Percentiles rank a stretch among this genome's conserved stretches.
Evolutionary conservation across 768 basidiomycete genomes (phyloP).

Genomic region (Xanthoconium stramineum): DNA sequence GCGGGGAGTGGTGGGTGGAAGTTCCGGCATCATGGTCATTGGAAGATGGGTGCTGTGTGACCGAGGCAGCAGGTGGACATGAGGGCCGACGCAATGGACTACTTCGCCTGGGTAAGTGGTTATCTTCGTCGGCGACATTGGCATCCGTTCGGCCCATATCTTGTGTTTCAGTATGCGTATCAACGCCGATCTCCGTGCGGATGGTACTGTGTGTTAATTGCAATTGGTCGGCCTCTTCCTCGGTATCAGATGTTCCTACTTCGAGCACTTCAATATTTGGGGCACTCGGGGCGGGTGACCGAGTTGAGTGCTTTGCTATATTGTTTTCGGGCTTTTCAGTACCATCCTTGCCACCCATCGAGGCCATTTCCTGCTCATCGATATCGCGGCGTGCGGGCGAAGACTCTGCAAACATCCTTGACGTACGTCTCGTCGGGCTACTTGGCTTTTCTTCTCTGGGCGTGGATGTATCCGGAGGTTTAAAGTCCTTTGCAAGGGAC

Average conservation of each 20-base stretch:
- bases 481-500: slow-evolving; percentile 20
- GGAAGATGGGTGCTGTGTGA: neutral
- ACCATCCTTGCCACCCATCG: neutral
- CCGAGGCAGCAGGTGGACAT: neutral
- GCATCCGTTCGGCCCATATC: neutral
- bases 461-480: slow-evolving; percentile 20
- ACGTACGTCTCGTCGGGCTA: neutral
- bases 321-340: neutral
- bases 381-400: neutral
- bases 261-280: slow-evolving; percentile 9
- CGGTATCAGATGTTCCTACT: slow-evolving; percentile 8
- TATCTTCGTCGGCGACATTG: neutral
- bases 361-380: neutral
- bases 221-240: slow-evolving; percentile 12
- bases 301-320: neutral
- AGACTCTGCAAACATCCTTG: slow-evolving; percentile 5
- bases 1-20: neutral
- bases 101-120: slow-evolving; percentile 4
- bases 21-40: neutral
- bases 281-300: slow-evolving; percentile 1
- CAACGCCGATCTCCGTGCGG: neutral
- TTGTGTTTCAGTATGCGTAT: neutral
- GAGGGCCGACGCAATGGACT: neutral
- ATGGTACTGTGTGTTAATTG: neutral
- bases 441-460: slow-evolving; percentile 5